Percentiles rank a stretch among this genome's conserved stretches.
phyloP scores from a whole-genome alignment of 176 grass and related monocot genomes.

The Zizania latifolia region DNA sequence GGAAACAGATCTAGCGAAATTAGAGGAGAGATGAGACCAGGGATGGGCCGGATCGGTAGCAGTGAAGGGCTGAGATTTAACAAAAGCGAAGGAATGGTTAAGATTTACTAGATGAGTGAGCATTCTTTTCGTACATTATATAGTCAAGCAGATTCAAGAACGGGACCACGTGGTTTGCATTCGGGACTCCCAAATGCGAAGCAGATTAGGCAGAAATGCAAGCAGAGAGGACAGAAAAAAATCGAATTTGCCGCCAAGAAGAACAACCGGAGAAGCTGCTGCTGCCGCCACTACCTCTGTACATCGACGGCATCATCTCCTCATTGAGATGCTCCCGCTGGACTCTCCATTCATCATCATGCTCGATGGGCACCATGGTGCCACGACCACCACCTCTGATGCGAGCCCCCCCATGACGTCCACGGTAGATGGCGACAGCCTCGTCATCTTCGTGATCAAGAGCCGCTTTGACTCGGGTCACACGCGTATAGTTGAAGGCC shows the following conservation, averaged over 20 bases:
- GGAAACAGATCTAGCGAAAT: no score
- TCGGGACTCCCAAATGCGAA: no score
- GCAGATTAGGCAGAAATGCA: no score
- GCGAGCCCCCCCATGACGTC: neutral
- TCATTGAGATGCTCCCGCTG: neutral
- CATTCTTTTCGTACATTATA: no score
- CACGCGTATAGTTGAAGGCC: neutral
- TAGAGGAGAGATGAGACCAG: no score
- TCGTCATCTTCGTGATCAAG: neutral
- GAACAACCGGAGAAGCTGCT: neutral
- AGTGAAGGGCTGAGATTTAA: no score
- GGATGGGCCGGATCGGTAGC: no score
- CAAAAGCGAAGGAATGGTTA: no score
- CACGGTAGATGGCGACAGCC: neutral
- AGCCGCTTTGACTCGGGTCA: neutral
- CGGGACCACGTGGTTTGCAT: no score
- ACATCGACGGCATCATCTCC: neutral
- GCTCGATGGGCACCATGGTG: neutral
- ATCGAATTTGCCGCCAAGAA: neutral
- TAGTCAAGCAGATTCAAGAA: no score
- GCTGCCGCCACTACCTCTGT: neutral
- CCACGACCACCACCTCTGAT: neutral
- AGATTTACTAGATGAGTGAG: no score
- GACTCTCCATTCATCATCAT: neutral
- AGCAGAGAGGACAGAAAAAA: no score